Conservation (phyloP, 257 asterid genomes). For the Verbascum thapsus region DNA sequence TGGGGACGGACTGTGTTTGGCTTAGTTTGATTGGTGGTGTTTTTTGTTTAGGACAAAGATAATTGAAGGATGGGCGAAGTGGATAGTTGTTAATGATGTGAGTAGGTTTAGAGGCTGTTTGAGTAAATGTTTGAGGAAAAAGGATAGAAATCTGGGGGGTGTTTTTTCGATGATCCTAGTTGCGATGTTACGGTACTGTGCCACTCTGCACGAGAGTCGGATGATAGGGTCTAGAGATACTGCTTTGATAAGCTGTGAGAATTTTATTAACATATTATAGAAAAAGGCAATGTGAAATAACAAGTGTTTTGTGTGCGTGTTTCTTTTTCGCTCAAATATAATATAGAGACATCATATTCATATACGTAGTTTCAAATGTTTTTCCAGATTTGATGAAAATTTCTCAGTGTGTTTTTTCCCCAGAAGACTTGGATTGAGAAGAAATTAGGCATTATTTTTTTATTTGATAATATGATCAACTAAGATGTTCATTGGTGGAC, state of each 20-base stretch:
- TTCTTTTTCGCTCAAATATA: background rate
- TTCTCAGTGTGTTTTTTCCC: background rate
- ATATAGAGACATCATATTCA: too few species aligned
- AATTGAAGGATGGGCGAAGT: background rate
- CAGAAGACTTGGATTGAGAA: background rate
- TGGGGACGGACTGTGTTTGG: background rate
- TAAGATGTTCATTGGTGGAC: background rate
- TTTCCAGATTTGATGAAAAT: background rate
- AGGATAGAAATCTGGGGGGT: background rate
- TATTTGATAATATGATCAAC: background rate
- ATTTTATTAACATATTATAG: too few species aligned
- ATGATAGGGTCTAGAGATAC: background rate
- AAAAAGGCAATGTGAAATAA: too few species aligned
- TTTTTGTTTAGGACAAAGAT: background rate
- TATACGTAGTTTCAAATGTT: background rate
- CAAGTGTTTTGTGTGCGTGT: background rate
- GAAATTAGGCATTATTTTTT: conserved; percentile 5
- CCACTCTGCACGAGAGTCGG: background rate
- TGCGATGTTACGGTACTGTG: background rate
- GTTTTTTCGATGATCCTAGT: background rate
- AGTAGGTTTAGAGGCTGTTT: background rate
- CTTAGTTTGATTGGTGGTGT: conserved; percentile 20
- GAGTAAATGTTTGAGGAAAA: background rate
- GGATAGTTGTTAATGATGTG: background rate
- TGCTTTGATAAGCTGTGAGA: background rate